Evolutionary conservation across 2,329 filamentous ascomycete species (phyloP).

Genomic region (Aspergillus pseudoterreus): DNA sequence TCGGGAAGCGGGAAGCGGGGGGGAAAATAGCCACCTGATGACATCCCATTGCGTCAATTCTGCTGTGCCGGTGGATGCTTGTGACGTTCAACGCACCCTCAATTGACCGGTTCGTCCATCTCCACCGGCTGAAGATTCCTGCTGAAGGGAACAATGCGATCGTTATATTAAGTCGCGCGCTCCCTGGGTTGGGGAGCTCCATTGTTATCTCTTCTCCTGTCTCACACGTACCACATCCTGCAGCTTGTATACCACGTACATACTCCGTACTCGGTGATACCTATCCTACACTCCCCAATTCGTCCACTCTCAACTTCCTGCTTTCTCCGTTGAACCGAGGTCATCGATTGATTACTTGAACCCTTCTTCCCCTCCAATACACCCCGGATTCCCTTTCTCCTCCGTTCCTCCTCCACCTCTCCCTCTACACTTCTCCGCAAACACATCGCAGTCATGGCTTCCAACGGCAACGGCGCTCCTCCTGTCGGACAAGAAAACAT

Average conservation of each 20-base stretch:
- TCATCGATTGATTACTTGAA: constrained; percentile 9
- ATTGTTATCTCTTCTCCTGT: background rate
- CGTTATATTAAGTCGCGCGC: background rate
- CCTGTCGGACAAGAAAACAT: constrained; percentile 68
- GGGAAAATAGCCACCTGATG: background rate
- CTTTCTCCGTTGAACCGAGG: constrained; percentile 31
- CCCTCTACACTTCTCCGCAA: constrained; percentile 3
- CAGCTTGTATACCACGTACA: background rate
- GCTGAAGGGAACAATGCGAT: too few relatives aligned
- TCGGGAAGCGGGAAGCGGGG: constrained; percentile 5
- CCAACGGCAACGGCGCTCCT: constrained; percentile 45
- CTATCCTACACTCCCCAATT: background rate
- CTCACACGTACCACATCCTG: too few relatives aligned
- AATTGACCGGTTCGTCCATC: background rate
- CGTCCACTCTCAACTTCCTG: constrained; percentile 9
- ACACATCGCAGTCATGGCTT: constrained; percentile 29
- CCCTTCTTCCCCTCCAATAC: background rate
- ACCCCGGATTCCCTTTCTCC: constrained; percentile 1
- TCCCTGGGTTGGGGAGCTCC: background rate
- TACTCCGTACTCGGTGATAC: background rate
- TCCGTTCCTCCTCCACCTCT: background rate
- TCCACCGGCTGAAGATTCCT: constrained; percentile 3
- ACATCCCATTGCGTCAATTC: background rate
- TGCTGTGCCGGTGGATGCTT: background rate
- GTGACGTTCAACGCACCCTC: background rate